Conservation (phyloP, 768 basidiomycete genomes). For the Boletus bicolor region DNA sequence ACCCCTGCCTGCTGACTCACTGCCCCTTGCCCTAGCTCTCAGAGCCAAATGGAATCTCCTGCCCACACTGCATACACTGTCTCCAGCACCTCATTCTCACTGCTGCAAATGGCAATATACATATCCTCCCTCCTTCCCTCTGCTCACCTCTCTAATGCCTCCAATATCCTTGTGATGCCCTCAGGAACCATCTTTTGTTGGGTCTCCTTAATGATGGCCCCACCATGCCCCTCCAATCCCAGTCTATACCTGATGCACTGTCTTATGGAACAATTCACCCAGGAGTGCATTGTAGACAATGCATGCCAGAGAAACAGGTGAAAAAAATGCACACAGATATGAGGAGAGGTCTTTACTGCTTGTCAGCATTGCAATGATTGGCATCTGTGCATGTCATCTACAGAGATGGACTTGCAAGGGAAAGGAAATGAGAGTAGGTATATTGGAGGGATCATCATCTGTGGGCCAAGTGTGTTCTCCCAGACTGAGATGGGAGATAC, state of each 20-base stretch:
- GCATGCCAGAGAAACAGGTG: conserved; percentile 21
- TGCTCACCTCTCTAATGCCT: background rate
- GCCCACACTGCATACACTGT: conserved; percentile 16
- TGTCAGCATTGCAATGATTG: conserved; percentile 18
- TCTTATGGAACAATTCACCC: conserved; percentile 22
- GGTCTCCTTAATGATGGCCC: conserved; percentile 18
- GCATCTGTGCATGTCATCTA: background rate
- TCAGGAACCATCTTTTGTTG: conserved; percentile 20
- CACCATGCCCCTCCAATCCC: conserved; percentile 24
- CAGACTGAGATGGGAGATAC: conserved; percentile 23
- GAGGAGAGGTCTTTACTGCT: background rate
- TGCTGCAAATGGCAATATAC: conserved; percentile 18
- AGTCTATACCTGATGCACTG: conserved; percentile 11
- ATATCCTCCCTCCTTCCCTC: background rate
- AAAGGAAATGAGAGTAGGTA: background rate
- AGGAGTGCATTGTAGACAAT: conserved; percentile 21
- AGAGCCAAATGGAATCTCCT: conserved; percentile 16
- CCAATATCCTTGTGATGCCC: background rate
- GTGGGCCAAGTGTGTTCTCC: background rate
- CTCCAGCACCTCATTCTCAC: conserved; percentile 24
- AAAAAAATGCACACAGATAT: conserved; percentile 9
- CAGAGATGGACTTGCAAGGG: background rate
- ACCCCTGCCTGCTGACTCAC: background rate
- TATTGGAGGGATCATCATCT: conserved; percentile 4
- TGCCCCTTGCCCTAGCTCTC: background rate